phyloP scores from a whole-genome alignment of 768 basidiomycete genomes.

The Amanita thiersii region DNA sequence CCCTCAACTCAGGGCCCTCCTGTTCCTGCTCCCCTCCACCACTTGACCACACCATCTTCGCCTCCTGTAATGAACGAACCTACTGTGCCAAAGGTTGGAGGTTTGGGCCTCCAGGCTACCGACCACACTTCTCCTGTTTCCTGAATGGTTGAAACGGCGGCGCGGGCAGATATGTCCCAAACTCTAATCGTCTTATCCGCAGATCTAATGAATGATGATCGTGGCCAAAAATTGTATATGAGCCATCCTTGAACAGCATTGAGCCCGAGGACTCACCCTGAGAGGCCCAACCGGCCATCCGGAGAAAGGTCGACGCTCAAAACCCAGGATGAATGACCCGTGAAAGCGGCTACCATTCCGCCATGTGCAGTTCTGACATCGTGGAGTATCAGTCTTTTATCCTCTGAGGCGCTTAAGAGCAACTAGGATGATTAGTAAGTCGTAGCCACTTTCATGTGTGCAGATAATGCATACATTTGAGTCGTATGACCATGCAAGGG shows the following conservation, averaged over 20 bases:
- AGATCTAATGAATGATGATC: slow-evolving; percentile 59
- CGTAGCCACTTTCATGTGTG: neutral
- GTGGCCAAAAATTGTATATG: too few species aligned
- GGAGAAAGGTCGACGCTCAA: slow-evolving; percentile 76
- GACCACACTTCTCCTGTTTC: slow-evolving; percentile 81
- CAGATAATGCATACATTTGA: slow-evolving; percentile 54
- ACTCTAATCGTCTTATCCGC: slow-evolving; percentile 82
- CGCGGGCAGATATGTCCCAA: slow-evolving; percentile 74
- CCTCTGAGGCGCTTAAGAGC: slow-evolving; percentile 85
- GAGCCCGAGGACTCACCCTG: slow-evolving; percentile 24
- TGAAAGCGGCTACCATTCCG: slow-evolving; percentile 77
- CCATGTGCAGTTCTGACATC: slow-evolving; percentile 78
- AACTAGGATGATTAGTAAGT: slow-evolving; percentile 35
- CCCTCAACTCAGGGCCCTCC: slow-evolving; percentile 11
- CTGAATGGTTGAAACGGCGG: slow-evolving; percentile 68
- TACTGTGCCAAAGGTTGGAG: slow-evolving; percentile 42
- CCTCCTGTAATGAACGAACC: slow-evolving; percentile 71
- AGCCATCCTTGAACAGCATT: too few species aligned
- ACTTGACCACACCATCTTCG: slow-evolving; percentile 64
- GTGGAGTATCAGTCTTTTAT: slow-evolving; percentile 84
- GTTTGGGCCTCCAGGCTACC: slow-evolving; percentile 70
- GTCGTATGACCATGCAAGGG: slow-evolving; percentile 84
- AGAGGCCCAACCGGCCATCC: slow-evolving; percentile 70
- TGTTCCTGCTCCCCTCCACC: slow-evolving; percentile 70
- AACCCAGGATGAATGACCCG: slow-evolving; percentile 90